Evolutionary conservation across 257 asterid genomes (phyloP), one percentile per base, ranked within the genome.

Genomic region (Solanum corneliomulleri): DNA sequence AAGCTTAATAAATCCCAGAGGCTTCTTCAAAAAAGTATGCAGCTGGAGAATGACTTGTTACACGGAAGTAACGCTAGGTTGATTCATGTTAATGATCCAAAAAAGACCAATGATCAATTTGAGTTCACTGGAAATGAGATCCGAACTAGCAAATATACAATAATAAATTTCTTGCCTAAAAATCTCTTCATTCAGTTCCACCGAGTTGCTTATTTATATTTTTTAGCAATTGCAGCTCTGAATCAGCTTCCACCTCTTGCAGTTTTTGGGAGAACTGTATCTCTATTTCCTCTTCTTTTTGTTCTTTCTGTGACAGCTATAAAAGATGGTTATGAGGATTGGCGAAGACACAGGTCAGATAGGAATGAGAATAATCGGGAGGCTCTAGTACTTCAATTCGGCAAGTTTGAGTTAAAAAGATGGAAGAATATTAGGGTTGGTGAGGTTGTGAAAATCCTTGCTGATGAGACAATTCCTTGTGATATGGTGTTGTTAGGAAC

Each of bases 231-330:
- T 91, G 99, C 96, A 58, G 98, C 95, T 83, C 92, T 96, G 88
- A 97, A 97, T 91, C 99, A 96, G 94, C 98, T 97, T 62, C 99
- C 99, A 29, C 99, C 99, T 87, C 98, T 97, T 86, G 99, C 99
- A 35, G 99, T 97, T 82, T 97, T 97, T 89, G 99, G 99, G 88
- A 94, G 99, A 90, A 96, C 98, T 2, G 99, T 92, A 88, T 97
- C 99, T 75, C 98, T 95, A 86, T 93, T 97, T 88, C 99, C 99
- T 72, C 99, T 97, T 91, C 97, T 97, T 85, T 96, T 97, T 58
- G 99, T 97, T 88, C 99, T 97, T 85, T 89, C 98, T 62, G 99
- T 97, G 85, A 97, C 99, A 14, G 99, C 99, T 86, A 93, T 97
- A 74, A 97, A 97, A 92, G 99, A 97, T 92, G 99, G 99, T 74